phyloP scores from a whole-genome alignment of 306 rosid species.

The Prunus mira region DNA sequence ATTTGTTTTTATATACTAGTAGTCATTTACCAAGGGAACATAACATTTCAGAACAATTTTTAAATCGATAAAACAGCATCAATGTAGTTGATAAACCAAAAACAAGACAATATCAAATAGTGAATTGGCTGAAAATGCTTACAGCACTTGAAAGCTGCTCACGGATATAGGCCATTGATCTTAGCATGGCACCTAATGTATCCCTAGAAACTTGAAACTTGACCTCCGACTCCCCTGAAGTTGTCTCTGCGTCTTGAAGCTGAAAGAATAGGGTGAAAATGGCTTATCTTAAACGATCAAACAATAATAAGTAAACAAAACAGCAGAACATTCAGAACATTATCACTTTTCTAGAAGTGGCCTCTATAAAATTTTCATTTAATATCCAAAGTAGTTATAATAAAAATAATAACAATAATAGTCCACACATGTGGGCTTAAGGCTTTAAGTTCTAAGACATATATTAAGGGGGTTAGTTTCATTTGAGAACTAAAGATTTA shows the following conservation, averaged over 20 bases:
- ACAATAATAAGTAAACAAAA: not conserved
- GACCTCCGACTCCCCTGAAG: constrained; percentile 82
- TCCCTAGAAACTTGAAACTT: constrained; percentile 93
- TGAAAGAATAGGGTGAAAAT: constrained; percentile 22
- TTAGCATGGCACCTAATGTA: constrained; percentile 86
- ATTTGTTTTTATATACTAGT: not conserved
- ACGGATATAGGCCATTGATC: constrained; percentile 94
- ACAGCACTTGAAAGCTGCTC: constrained; percentile 84
- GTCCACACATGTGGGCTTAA: not conserved
- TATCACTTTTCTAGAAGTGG: not conserved
- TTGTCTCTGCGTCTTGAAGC: constrained; percentile 82
- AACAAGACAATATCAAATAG: not conserved
- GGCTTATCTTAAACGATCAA: not conserved
- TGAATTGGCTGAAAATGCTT: constrained; percentile 34
- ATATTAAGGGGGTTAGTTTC: not conserved
- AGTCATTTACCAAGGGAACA: not conserved
- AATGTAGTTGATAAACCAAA: not conserved
- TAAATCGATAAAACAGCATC: not conserved
- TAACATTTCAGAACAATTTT: not conserved
- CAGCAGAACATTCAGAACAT: not conserved
- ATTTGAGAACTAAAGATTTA: not conserved
- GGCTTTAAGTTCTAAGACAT: not conserved
- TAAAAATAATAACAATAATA: no score
- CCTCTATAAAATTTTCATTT: not conserved
- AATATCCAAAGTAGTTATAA: not conserved